Evolutionary conservation across 352 stramenopile genomes (phyloP), one percentile per base, ranked within the genome.

Genomic region (Phytophthora sp.): DNA sequence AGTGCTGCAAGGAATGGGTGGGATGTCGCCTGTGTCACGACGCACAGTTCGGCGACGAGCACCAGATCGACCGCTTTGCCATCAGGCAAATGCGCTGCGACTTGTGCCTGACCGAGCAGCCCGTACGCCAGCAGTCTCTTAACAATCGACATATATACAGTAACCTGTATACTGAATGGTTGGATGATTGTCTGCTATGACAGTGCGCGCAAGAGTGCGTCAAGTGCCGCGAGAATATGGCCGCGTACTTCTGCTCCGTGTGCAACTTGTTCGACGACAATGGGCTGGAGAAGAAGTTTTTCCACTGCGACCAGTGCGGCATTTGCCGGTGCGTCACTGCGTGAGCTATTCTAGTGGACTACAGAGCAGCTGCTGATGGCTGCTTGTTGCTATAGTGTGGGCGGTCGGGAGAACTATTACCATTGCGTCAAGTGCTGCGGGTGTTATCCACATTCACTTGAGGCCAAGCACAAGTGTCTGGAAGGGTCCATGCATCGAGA

Each of bases 401-500:
- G 86, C 33, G 86, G 86, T 0, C 79, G 84, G 4, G 84, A 89
- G 53, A 93, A 93, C 57, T 94, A 76, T 61, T 94, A 89, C 68
- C 84, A 94, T 70, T 94, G 86, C 55, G 59, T 67, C 16, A 92
- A 73, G 59, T 94, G 86, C 63, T 91, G 82, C 50, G 86, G 86
- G 2, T 94, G 86, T 71, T 94, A 92, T 53, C 80, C 86, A 49
- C 77, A 86, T 55, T 86, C 80, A 39, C 68, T 91, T 26, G 68
- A 80, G 57, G 71, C 79, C 65, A 89, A 86, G 52, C 86, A 94
- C 81, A 87, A 83, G 54, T 94, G 86, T 77, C 68, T 94, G 30
- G 74, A 91, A 60, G 80, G 75, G 35, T 89, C 86, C 15, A 94
- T 94, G 86, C 82, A 90, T 62, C 82, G 81, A 52, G 82, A 93